These are phyloP conservation scores for Sporothrix luriei DNA, from an alignment of 2,329 filamentous ascomycete genomes.

Conservation along the genomic window DNA sequence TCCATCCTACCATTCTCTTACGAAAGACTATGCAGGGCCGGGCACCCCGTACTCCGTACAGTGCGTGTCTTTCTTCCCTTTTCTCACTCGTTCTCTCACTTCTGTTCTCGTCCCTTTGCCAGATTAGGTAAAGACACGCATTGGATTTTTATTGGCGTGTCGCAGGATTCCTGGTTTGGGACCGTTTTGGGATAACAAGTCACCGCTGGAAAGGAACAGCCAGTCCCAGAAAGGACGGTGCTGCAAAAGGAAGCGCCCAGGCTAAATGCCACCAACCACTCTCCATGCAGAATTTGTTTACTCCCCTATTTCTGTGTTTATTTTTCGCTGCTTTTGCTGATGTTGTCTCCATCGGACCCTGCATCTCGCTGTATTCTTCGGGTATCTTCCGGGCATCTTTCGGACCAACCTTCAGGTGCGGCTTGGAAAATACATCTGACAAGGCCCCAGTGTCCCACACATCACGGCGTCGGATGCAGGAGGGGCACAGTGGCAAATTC, in stretches of 20 bases:
- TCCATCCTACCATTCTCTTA: neutral
- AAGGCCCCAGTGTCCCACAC: neutral
- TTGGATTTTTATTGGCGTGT: neutral
- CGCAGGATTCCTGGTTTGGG: neutral
- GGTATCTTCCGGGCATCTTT: neutral
- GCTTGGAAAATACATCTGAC: neutral
- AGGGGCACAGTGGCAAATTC: neutral
- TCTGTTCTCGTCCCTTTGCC: neutral
- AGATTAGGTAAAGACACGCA: neutral
- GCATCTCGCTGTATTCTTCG: constrained; percentile 19
- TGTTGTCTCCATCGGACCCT: neutral
- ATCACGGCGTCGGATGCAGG: neutral
- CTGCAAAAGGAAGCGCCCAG: neutral
- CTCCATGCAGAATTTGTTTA: neutral
- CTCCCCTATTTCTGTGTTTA: neutral
- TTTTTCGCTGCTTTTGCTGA: neutral
- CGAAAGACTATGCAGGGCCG: neutral
- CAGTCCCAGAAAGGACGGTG: neutral
- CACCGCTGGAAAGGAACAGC: neutral
- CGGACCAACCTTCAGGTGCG: no score
- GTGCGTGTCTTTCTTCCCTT: neutral
- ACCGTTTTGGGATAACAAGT: neutral
- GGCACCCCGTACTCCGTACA: constrained; percentile 7
- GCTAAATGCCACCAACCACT: neutral
- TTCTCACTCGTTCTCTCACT: neutral